Percentiles rank a stretch among this genome's conserved stretches.
Evolutionary conservation across 73 alveolate species (phyloP).

Genomic region (Durusdinium trenchii): DNA sequence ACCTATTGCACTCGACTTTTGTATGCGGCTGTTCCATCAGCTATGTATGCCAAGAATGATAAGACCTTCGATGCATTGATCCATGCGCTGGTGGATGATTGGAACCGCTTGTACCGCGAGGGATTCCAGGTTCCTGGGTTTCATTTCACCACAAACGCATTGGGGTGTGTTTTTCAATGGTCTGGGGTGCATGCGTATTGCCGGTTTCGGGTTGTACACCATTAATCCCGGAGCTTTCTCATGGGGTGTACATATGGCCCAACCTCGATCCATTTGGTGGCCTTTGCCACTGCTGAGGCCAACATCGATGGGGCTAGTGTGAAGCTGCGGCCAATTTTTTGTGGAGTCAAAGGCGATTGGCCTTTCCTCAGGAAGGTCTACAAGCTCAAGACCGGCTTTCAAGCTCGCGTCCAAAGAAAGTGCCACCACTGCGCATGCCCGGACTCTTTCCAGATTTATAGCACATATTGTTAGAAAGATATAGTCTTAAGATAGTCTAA

Average conservation of each 20-base stretch:
- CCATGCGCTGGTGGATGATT: background rate
- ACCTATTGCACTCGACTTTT: background rate
- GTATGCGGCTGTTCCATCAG: background rate
- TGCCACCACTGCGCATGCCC: background rate
- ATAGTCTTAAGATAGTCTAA: too few relatives aligned
- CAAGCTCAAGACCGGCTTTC: background rate
- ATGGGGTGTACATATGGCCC: too few relatives aligned
- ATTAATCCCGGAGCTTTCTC: too few relatives aligned
- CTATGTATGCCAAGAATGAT: constrained; percentile 8
- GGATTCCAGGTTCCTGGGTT: background rate
- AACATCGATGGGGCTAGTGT: background rate
- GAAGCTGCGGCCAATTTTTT: background rate
- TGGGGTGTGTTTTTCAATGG: too few relatives aligned
- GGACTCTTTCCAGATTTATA: too few relatives aligned
- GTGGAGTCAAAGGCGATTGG: background rate
- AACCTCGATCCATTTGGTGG: too few relatives aligned
- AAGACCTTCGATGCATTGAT: background rate
- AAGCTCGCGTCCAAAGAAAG: background rate
- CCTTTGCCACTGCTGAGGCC: background rate
- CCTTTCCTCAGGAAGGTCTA: too few relatives aligned
- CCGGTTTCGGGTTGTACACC: too few relatives aligned
- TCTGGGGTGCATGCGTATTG: too few relatives aligned
- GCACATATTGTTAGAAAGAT: too few relatives aligned
- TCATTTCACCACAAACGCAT: too few relatives aligned
- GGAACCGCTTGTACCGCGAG: background rate